Base-by-base conservation (phyloP, 2,329 filamentous ascomycete genomes). In the Arachnomyces sp. region DNA sequence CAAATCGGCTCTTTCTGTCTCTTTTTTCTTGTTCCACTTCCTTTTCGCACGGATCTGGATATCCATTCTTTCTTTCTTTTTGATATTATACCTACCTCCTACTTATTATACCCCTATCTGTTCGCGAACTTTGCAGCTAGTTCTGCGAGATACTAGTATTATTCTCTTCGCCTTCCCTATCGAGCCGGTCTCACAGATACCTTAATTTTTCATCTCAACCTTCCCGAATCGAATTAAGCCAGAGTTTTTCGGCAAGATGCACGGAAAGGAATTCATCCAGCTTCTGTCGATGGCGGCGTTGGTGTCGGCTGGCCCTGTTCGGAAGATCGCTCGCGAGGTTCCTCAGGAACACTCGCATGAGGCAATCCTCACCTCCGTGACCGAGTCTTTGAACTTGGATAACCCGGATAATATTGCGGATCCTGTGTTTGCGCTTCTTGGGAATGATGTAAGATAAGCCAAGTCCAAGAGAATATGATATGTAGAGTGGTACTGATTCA, bases 311-410 rank as follows among this genome's bases (percentile, higher is more conserved):
- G 9, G 31, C 12, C 38, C 38, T 15, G 12, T 39, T 29, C 31
- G 30, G n/a, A 17, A 16, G 30, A 8, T 28, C 30, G 18, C 20
- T 14, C 71, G 72, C 49, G 70, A 77, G 53, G 72, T 77, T 43
- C 74, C 74, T 17, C 72, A 77, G 52, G 74, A 77, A 47, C 72
- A 76, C 50, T 71, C 72, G 8, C 74, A 78, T 56, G 57, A 68
- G 42, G 63, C 67, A 47, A 65, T 74, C 52, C 55, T 77, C 35
- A 54, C 56, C 20, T 63, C 62, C 34, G 67, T 72, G 45, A 60
- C 66, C 46, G 57, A 56, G 15, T 60, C 66, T 39, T 53, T 77
- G 28, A 44, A 61, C 31, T 49, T 60, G 42, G 52, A 74, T 49
- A 71, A 76, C 55, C 72, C 71, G 1, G 64, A 66, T 44, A 54